These are phyloP conservation scores for Leccinum variicolor DNA, from an alignment of 768 basidiomycete genomes.

Conservation along the genomic window DNA sequence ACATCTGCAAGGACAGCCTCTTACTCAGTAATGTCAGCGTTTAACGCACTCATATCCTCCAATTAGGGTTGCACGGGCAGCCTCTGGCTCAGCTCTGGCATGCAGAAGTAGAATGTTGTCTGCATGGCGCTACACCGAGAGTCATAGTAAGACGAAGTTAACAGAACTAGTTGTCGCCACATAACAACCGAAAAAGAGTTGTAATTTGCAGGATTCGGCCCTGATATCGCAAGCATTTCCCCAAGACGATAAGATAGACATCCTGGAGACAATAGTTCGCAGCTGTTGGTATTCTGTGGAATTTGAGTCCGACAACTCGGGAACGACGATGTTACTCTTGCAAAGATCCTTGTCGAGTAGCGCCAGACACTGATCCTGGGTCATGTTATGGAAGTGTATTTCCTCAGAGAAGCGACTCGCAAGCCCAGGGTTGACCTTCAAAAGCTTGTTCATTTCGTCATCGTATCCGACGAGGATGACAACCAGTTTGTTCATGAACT, in stretches of 20 bases:
- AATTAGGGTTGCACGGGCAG: too few relatives aligned
- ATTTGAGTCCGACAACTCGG: constrained; percentile 24
- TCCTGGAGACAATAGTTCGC: constrained; percentile 28
- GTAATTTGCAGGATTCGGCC: too few relatives aligned
- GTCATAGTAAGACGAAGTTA: too few relatives aligned
- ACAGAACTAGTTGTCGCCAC: too few relatives aligned
- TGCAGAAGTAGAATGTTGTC: too few relatives aligned
- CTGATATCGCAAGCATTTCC: constrained; percentile 68
- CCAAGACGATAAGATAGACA: constrained; percentile 53
- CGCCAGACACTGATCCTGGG: constrained; percentile 44
- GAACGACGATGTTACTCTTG: constrained; percentile 40
- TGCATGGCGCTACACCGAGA: too few relatives aligned
- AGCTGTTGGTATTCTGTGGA: constrained; percentile 8
- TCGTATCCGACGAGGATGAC: constrained; percentile 73
- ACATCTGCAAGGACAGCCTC: too few relatives aligned
- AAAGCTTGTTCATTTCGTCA: constrained; percentile 58
- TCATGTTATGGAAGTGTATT: constrained; percentile 52
- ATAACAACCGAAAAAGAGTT: too few relatives aligned
- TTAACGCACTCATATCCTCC: too few relatives aligned
- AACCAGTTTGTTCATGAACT: constrained; percentile 55
- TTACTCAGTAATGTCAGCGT: too few relatives aligned
- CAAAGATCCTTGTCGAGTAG: constrained; percentile 46
- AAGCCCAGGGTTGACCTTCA: constrained; percentile 58
- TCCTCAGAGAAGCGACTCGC: constrained; percentile 68
- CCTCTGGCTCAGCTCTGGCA: too few relatives aligned